Conservation (phyloP, 164 flowering plant species). For the Pachysandra terminalis region DNA sequence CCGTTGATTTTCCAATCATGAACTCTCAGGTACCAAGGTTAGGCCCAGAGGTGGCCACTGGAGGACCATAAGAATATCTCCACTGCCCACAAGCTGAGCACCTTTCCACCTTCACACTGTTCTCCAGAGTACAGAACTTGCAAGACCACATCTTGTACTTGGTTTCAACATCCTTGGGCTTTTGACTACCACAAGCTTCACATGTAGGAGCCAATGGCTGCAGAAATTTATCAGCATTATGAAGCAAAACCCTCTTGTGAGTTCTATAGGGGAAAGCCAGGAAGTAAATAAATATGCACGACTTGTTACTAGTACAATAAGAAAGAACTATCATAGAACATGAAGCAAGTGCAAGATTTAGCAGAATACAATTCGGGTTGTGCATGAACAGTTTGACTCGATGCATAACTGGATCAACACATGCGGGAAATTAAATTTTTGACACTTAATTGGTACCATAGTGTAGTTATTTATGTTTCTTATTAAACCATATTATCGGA, state of each 20-base stretch:
- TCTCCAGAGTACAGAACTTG: conserved; percentile 83
- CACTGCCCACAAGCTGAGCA: conserved; percentile 85
- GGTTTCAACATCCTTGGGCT: conserved; percentile 44
- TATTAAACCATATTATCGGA: not conserved
- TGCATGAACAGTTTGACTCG: not conserved
- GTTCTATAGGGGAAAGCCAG: not conserved
- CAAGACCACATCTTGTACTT: conserved; percentile 73
- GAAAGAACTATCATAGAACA: too few species aligned
- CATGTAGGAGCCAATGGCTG: conserved; percentile 78
- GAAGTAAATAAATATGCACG: too few species aligned
- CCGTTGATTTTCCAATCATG: too few species aligned
- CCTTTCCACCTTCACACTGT: conserved; percentile 56
- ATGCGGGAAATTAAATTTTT: not conserved
- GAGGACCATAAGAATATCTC: conserved; percentile 89
- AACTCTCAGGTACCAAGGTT: conserved; percentile 54
- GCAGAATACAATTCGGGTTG: too few species aligned
- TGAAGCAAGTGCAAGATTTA: too few species aligned
- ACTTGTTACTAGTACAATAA: too few species aligned
- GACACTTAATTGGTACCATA: not conserved
- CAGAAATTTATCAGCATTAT: conserved; percentile 16
- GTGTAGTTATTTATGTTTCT: too few species aligned
- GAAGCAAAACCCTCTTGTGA: not conserved
- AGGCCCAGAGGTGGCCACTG: conserved; percentile 46
- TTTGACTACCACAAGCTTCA: conserved; percentile 48
- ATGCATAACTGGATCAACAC: not conserved